Evolutionary conservation across 345 rosid genomes (phyloP).

Genomic region (Boechera divaricarpa): DNA sequence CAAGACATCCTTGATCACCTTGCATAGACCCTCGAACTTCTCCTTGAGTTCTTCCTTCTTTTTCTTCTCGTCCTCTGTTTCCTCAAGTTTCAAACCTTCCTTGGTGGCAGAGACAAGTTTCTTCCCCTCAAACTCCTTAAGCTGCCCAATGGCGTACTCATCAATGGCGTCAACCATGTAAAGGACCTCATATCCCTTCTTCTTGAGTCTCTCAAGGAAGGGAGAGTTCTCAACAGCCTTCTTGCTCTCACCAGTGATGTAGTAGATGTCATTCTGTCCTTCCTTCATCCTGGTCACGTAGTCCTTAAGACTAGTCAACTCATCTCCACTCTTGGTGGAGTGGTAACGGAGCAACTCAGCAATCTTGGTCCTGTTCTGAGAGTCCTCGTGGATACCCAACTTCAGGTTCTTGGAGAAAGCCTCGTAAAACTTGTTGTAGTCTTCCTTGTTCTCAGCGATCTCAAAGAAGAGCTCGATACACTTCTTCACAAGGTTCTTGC

Average conservation of each 20-base stretch:
- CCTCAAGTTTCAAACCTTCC: conserved; percentile 82
- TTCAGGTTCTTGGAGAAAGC: conserved; percentile 88
- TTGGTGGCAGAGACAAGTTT: conserved; percentile 88
- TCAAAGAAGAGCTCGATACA: conserved; percentile 74
- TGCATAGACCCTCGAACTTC: conserved; percentile 83
- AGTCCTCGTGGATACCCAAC: conserved; percentile 74
- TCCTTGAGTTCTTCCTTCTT: conserved; percentile 63
- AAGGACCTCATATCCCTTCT: conserved; percentile 82
- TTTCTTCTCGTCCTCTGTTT: conserved; percentile 79
- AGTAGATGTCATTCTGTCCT: conserved; percentile 78
- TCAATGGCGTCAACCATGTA: conserved; percentile 91
- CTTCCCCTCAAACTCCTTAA: conserved; percentile 87
- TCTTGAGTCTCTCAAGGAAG: conserved; percentile 89
- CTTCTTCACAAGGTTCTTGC: conserved; percentile 89
- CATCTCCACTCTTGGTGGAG: conserved; percentile 78
- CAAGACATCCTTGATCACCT: conserved; percentile 81
- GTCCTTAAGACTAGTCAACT: conserved; percentile 83
- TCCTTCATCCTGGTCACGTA: conserved; percentile 97
- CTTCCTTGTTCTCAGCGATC: conserved; percentile 53
- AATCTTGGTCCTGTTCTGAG: no score
- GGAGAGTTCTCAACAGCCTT: conserved; percentile 95
- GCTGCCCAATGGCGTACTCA: conserved; percentile 84
- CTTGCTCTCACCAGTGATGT: conserved; percentile 93
- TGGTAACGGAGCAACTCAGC: no score
- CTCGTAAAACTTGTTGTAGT: conserved; percentile 86